Evolutionary conservation across 208 protist species (phyloP).

Genomic region (Vickermania spadyakhi): DNA sequence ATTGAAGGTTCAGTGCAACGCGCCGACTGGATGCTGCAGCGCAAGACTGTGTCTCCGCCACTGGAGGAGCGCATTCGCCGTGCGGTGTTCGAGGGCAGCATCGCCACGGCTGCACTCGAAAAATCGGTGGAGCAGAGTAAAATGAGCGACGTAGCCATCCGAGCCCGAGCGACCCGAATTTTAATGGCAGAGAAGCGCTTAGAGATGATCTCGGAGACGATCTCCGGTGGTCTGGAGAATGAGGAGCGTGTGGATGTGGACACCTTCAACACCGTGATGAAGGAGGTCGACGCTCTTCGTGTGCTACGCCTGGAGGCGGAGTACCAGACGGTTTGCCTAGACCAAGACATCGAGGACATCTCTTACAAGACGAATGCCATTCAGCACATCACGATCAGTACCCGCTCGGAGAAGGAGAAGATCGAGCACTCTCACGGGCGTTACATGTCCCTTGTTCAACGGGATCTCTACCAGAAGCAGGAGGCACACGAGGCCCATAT

Average conservation of each 20-base stretch:
- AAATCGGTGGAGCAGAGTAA: constrained; percentile 50
- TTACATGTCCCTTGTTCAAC: constrained; percentile 32
- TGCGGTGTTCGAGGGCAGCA: constrained; percentile 28
- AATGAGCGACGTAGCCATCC: constrained; percentile 44
- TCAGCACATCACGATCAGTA: constrained; percentile 37
- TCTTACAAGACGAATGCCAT: constrained; percentile 35
- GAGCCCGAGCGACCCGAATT: constrained; percentile 62
- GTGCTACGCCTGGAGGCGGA: constrained; percentile 31
- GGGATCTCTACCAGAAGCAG: constrained; percentile 40
- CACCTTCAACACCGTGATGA: constrained; percentile 38
- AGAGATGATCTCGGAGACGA: constrained; percentile 63
- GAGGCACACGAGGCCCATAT: constrained; percentile 32
- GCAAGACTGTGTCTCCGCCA: constrained; percentile 22
- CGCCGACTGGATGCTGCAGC: constrained; percentile 46
- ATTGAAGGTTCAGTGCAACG: constrained; percentile 20
- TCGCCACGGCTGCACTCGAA: constrained; percentile 45
- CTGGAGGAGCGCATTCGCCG: constrained; percentile 30
- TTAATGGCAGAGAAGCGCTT: constrained; percentile 55
- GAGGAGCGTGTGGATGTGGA: constrained; percentile 65
- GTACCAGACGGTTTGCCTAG: constrained; percentile 35
- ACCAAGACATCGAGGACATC: constrained; percentile 53
- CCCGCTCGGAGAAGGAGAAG: constrained; percentile 33
- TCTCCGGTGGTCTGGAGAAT: constrained; percentile 32
- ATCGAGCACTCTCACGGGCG: constrained; percentile 46
- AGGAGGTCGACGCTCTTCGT: constrained; percentile 48